phyloP scores from a whole-genome alignment of 2,329 filamentous ascomycete genomes.

The Aspergillus neoniger region DNA sequence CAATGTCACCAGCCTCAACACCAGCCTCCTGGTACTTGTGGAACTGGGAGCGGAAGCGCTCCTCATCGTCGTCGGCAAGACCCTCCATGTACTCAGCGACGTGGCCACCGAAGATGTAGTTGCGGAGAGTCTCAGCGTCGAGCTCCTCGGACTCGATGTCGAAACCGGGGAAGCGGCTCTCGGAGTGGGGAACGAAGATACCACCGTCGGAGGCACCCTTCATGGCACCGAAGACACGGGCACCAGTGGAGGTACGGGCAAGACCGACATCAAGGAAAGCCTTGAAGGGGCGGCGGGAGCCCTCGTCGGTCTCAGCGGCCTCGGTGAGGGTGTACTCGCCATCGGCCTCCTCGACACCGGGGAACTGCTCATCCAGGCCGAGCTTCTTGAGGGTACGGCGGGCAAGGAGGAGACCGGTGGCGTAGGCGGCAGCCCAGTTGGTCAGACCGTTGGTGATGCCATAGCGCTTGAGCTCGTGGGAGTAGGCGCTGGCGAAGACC shows the following conservation, averaged over 20 bases:
- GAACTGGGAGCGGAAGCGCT: slow-evolving; percentile 99
- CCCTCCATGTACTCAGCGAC: slow-evolving; percentile 99
- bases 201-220: slow-evolving; percentile 99
- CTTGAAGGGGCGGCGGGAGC: slow-evolving; percentile 95
- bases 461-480: slow-evolving; percentile 97
- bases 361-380: slow-evolving; percentile 87
- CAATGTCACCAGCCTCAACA: slow-evolving; percentile 90
- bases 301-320: slow-evolving; percentile 85
- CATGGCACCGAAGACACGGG: slow-evolving; percentile 98
- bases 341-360: slow-evolving; percentile 93
- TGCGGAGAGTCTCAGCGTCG: slow-evolving; percentile 92
- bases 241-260: slow-evolving; percentile 94
- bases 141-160: slow-evolving; percentile 98
- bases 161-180: slow-evolving; percentile 99
- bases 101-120: slow-evolving; percentile 99
- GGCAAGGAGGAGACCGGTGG: slow-evolving; percentile 93
- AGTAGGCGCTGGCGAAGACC: slow-evolving; percentile 88
- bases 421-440: slow-evolving; percentile 99
- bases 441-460: slow-evolving; percentile 97
- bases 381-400: slow-evolving; percentile 98
- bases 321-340: slow-evolving; percentile 97
- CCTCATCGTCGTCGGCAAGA: slow-evolving; percentile 98
- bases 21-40: slow-evolving; percentile 96
- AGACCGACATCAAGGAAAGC: slow-evolving; percentile 98
- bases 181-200: slow-evolving; percentile 94